Evolutionary conservation across 2,329 filamentous ascomycete species (phyloP), one percentile per base, ranked within the genome.

Genomic region (Claviceps africana): DNA sequence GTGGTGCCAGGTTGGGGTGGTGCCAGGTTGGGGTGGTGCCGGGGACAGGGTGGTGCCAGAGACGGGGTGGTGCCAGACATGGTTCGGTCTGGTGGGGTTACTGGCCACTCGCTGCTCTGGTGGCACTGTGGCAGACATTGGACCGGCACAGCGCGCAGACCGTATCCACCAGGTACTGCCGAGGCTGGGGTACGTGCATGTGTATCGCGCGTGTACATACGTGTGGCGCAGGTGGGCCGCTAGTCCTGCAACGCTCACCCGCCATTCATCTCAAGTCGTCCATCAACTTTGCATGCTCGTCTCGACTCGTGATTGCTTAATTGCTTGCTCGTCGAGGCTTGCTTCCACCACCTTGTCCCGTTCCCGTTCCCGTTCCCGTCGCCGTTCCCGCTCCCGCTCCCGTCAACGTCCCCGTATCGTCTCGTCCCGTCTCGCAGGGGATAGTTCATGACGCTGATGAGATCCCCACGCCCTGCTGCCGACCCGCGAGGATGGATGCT

Each of bases 401-500:
- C 42, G 7, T 22, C 15, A n/a, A n/a, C n/a, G n/a, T n/a, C n/a
- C n/a, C n/a, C n/a, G n/a, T n/a, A n/a, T n/a, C n/a, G n/a, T n/a
- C n/a, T n/a, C n/a, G n/a, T n/a, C n/a, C n/a, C 42, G n/a, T 42
- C 37, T 44, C 48, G 40, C 28, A 28, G n/a, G 48, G 48, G n/a
- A 30, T 19, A 19, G 21, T 19, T 28, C 15, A 45, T 21, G 13
- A 50, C 40, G 30, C 48, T 50, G 40, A 50, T 50, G 48, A 42
- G 40, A 19, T 30, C 19, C 40, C 19, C 31, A 33, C 40, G 39
- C 40, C 30, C 43, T 50, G 28, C 21, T n/a, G 48, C 44, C 22
- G 42, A 21, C 37, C 33, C 25, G 31, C 40, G 48, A 78, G 76
- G 58, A 85, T 85, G 81, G 81, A 85, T 77, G 69, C 76, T 57